Evolutionary conservation across 2,329 filamentous ascomycete species (phyloP).

Genomic region (Xylariaceae sp.): DNA sequence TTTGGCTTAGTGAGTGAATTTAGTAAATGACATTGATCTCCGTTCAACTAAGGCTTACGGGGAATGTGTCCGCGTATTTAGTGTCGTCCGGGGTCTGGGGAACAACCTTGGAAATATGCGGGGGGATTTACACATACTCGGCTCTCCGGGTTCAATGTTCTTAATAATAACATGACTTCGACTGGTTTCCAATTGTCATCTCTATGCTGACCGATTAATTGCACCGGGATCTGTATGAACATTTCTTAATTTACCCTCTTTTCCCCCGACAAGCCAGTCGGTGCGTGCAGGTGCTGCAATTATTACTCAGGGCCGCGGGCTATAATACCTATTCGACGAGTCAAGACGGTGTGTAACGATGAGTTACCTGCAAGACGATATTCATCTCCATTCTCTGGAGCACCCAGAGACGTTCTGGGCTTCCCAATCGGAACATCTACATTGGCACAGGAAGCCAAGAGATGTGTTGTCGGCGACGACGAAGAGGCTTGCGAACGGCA

Average conservation of each 20-base stretch:
- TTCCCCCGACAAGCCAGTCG: not conserved
- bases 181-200: not conserved
- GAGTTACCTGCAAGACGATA: constrained; percentile 53
- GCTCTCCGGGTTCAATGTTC: not conserved
- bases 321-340: not conserved
- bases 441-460: constrained; percentile 79
- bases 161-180: not conserved
- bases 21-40: not conserved
- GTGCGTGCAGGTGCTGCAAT: not conserved
- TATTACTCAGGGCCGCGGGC: not conserved
- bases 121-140: not conserved
- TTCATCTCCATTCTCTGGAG: constrained; percentile 61
- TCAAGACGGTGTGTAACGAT: constrained; percentile 20
- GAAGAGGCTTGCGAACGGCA: constrained; percentile 65
- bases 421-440: constrained; percentile 71
- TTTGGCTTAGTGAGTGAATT: not conserved
- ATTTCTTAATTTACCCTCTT: not conserved
- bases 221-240: not conserved
- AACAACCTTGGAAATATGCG: not conserved
- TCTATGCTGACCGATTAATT: not conserved
- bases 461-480: constrained; percentile 60
- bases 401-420: constrained; percentile 76
- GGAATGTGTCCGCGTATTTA: constrained; percentile 5
- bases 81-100: not conserved
- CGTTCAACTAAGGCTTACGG: constrained; percentile 10